Base-by-base conservation (phyloP, 1,139 yeast species). In the Nakaseomyces bracarensis region DNA sequence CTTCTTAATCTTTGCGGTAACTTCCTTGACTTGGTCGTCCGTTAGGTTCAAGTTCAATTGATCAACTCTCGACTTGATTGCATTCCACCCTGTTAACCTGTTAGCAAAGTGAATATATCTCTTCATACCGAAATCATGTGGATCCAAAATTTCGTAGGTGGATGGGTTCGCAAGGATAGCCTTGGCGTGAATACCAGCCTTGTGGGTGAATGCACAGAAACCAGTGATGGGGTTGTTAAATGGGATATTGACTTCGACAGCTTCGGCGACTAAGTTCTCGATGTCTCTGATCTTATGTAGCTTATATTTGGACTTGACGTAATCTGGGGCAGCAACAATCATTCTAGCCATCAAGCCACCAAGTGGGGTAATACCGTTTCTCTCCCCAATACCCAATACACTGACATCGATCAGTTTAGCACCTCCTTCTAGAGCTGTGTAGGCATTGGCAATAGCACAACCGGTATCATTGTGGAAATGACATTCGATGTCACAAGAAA, bases 381-480 rank as follows among this genome's bases (percentile, higher is more conserved):
- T 81, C 75, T 91, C 98, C 69, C 98, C 98, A 53, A 91, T 91
- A 60, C 98, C 98, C 58, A 91, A 77, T 7, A 91, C 97, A 14
- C 95, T 82, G 36, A 86, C 95, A 68, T 91, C 98, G 57, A 91
- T 86, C 61, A 89, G 76, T 62, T 79, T 81, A 51, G 98, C 98
- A 61, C 98, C 98, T 43, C 93, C 98, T 70, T 91, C 98, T 58
- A 91, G 75, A 14, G 97, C 97, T 49, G 96, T 85, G 74, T 91
- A 91, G 39, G 98, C 96, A 64, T 91, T 91, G 49, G 97, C 96
- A 70, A 91, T 85, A 53, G 98, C 97, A 72, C 97, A 89, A 47
- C 98, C 98, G 36, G 98, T 91, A 66, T 91, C 98, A 65, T 91
- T 86, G 71, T 91, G 98, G 86, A 91, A 91, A 69, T 91, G 98